Evolutionary conservation across 345 rosid species (phyloP), one percentile per base, ranked within the genome.

Genomic region (Mercurialis annua): DNA sequence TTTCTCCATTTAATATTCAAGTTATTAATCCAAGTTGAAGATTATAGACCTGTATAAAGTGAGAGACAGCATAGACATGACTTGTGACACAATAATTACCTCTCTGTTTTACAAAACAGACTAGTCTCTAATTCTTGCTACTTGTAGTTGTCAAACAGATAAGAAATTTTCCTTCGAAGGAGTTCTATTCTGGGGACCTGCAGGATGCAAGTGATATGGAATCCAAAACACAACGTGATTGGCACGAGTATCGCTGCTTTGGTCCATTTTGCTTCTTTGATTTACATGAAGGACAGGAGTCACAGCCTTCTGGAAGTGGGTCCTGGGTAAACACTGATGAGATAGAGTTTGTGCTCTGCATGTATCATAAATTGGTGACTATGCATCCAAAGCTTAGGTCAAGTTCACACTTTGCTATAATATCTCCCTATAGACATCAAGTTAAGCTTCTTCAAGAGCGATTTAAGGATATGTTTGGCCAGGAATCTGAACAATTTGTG

Each of bases 211-310:
- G 84, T 65, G 84, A 84, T 73, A 77, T 94, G 51, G 81, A 76
- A 62, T 68, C 66, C 20, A 89, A 79, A 82, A 94, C 99, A 23
- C 75, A 73, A 18, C 93, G 99, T 10, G 80, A 71, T 61, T 94
- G 99, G 97, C 99, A 91, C 73, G 73, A 72, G 42, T 86, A 81
- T 71, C 83, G 78, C 51, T 91, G 96, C 71, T 94, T 91, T 61
- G 92, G 92, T 66, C 99, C 99, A 36, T 94, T 94, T 82, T 85
- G 89, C 83, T 87, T 94, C 79, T 91, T 94, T 7, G 98, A 94
- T 73, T 67, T 89, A 62, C 84, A 87, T 15, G 93, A 89, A 79
- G 96, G 96, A 46, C 59, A 84, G 80, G 97, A 94, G 77, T 87
- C 95, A 23, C 92, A 87, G 72, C 87, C 96, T 61, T 75, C 92